These are phyloP conservation scores for Didymella arachidicola DNA, from an alignment of 2,329 filamentous ascomycete species.

Conservation along the genomic window DNA sequence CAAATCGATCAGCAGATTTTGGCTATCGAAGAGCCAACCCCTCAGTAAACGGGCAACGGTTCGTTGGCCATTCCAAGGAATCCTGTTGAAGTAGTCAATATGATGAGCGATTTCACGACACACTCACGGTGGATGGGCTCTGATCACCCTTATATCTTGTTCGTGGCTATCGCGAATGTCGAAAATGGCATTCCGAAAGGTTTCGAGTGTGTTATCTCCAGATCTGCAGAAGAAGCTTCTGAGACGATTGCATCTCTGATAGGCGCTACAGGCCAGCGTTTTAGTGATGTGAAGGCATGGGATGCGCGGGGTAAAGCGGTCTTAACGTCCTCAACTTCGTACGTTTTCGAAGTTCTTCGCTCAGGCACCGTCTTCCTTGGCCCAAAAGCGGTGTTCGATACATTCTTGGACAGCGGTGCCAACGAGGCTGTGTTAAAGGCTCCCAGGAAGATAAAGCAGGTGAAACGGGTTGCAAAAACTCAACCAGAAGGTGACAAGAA, in stretches of 20 bases:
- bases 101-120: not conserved
- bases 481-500: not conserved
- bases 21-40: not conserved
- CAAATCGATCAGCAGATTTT: no score
- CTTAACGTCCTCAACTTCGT: no score
- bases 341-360: no score
- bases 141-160: not conserved
- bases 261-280: not conserved
- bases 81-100: not conserved
- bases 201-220: not conserved
- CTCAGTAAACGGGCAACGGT: not conserved
- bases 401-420: not conserved
- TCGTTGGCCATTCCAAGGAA: not conserved
- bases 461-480: not conserved
- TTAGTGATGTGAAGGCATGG: not conserved
- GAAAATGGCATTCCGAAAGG: not conserved
- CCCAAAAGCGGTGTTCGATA: no score
- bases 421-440: not conserved
- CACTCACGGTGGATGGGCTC: not conserved
- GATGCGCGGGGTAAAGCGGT: no score
- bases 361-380: no score
- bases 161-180: not conserved
- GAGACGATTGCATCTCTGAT: not conserved
- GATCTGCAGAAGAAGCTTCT: not conserved
- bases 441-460: not conserved